Conservation (phyloP, 1,284 basidiomycete genomes). For the Hemileia vastatrix region DNA sequence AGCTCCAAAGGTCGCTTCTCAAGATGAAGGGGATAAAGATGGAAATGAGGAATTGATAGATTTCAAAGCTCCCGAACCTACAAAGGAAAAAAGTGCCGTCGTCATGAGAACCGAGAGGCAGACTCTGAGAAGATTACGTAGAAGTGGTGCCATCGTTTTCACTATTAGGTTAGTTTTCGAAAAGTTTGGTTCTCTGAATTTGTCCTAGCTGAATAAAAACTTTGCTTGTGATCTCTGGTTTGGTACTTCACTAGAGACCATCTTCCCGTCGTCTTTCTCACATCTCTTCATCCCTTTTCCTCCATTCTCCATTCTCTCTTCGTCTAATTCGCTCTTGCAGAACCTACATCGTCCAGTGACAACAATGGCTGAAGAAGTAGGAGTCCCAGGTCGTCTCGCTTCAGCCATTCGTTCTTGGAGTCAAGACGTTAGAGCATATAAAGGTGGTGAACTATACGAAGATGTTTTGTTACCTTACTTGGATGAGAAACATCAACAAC, state of each 20-base stretch:
- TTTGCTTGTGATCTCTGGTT: too few species aligned
- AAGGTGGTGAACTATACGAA: slow-evolving; percentile 52
- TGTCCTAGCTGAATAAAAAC: too few species aligned
- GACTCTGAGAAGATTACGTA: slow-evolving; percentile 53
- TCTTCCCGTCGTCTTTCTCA: neutral
- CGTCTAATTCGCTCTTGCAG: slow-evolving; percentile 7
- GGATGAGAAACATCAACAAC: slow-evolving; percentile 49
- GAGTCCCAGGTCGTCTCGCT: slow-evolving; percentile 58
- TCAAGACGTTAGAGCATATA: slow-evolving; percentile 53
- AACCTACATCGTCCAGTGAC: slow-evolving; percentile 58
- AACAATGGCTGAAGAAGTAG: slow-evolving; percentile 55
- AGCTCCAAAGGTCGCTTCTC: too few species aligned
- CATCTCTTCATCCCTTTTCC: neutral
- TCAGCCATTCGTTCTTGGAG: slow-evolving; percentile 61
- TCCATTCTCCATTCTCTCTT: neutral
- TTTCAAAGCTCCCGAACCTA: slow-evolving; percentile 30
- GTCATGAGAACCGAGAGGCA: slow-evolving; percentile 57
- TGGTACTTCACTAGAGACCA: too few species aligned
- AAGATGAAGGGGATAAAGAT: slow-evolving; percentile 39
- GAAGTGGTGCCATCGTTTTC: slow-evolving; percentile 59
- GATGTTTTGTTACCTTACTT: slow-evolving; percentile 51
- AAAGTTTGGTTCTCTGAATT: neutral
- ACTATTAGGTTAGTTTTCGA: slow-evolving; percentile 51
- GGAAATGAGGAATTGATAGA: slow-evolving; percentile 40
- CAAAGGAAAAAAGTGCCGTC: slow-evolving; percentile 8